Evolutionary conservation across 2,329 filamentous ascomycete genomes (phyloP), one percentile per base, ranked within the genome.

Genomic region (Paramyrothecium roridum): DNA sequence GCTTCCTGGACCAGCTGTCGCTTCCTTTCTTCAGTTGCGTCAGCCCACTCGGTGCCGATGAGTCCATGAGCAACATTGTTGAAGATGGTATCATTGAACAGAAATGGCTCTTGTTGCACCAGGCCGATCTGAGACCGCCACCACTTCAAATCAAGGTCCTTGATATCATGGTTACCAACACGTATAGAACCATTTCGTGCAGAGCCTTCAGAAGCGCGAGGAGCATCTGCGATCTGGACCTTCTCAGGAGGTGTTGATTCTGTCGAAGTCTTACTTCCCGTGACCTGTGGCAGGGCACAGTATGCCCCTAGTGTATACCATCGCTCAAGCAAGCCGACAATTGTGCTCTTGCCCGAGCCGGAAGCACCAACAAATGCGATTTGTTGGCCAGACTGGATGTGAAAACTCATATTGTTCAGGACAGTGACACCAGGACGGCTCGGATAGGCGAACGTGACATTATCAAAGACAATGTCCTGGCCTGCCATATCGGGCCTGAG

Each of bases 361-460:
- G 84, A 88, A 0, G 85, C 80, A 0, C 87, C 88, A 12, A 90
- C 86, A 21, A 90, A 84, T 2, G 87, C 88, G 0, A 85, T 89
- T 2, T 84, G 79, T 59, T 86, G 84, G 3, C 84, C 83, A 4
- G 80, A 76, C 43, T 76, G 72, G 50, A 89, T 80, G 1, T 65
- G 72, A 7, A 88, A 68, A 57, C 76, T 77, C 3, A 88, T 66
- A 0, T 73, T 69, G 56, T 87, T 76, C 10, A 65, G 33, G 1
- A 65, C 54, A 1, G 48, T 55, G 2, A 59, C 61, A 1, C 59
- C 59, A 10, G 63, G 63, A 1, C 63, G 57, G 20, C 57, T 57
- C 0, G 63, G 63, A 13, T 65, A 65, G 19, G 59, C 61, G 22
- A 65, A 65, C 0, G 48, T 56, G 1, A 65, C 61, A 0, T 56